phyloP scores from a whole-genome alignment of 148 eudicot species.

The Amaranthus palmeri region DNA sequence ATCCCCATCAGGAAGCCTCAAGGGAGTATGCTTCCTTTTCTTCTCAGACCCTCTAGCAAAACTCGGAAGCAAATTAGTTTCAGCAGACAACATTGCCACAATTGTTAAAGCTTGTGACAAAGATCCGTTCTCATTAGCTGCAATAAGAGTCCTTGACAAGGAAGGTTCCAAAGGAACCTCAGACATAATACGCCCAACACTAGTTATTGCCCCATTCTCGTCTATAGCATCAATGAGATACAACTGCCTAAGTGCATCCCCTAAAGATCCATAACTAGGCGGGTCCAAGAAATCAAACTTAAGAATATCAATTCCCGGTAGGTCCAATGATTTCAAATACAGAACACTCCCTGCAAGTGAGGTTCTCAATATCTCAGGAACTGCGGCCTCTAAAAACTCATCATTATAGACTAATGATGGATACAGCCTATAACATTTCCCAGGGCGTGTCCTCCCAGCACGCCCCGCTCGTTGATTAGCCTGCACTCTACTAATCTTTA shows the following conservation, averaged over 20 bases:
- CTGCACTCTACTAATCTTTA: slow-evolving; percentile 95
- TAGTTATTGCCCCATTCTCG: slow-evolving; percentile 76
- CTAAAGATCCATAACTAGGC: slow-evolving; percentile 82
- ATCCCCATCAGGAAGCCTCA: slow-evolving; percentile 81
- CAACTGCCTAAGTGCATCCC: slow-evolving; percentile 88
- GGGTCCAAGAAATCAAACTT: slow-evolving; percentile 91
- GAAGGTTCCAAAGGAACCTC: slow-evolving; percentile 98
- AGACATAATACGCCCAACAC: slow-evolving; percentile 78
- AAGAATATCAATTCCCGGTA: slow-evolving; percentile 90
- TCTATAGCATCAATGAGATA: slow-evolving; percentile 95
- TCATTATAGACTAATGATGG: slow-evolving; percentile 65
- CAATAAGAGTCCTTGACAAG: slow-evolving; percentile 84
- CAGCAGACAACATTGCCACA: slow-evolving; percentile 94
- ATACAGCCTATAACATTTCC: slow-evolving; percentile 90
- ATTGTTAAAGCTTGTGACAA: slow-evolving; percentile 90
- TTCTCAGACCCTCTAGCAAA: slow-evolving; percentile 64
- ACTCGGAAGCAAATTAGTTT: slow-evolving; percentile 77
- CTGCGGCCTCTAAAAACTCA: slow-evolving; percentile 80
- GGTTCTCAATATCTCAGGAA: slow-evolving; percentile 93
- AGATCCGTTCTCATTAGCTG: slow-evolving; percentile 80
- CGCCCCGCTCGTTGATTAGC: slow-evolving; percentile 97
- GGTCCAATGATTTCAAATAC: slow-evolving; percentile 84
- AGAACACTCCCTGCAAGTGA: slow-evolving; percentile 96
- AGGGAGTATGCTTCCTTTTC: slow-evolving; percentile 75
- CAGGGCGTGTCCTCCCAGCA: slow-evolving; percentile 98